Conservation (phyloP, 371 early-diverging fungal species). For the Chytridium lagenaria region DNA sequence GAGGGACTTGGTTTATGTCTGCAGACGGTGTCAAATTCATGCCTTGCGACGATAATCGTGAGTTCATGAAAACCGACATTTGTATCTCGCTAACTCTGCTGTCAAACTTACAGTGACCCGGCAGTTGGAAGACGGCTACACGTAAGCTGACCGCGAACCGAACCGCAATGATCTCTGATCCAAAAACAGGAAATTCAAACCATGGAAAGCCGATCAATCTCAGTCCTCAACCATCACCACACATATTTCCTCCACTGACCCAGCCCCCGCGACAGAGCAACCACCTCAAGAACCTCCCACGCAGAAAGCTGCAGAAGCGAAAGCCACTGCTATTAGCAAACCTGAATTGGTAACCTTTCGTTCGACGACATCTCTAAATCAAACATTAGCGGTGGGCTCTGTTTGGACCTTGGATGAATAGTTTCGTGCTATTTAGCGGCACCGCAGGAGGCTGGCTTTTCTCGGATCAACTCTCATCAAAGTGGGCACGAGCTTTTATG, state of each 20-base stretch:
- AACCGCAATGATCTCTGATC: not conserved
- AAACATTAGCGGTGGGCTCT: conserved; percentile 65
- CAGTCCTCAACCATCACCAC: conserved; percentile 16
- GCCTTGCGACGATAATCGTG: conserved; percentile 77
- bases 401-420: conserved; percentile 77
- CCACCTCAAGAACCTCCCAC: not conserved
- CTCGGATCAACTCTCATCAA: conserved; percentile 65
- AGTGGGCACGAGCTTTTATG: conserved; percentile 75
- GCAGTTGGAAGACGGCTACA: conserved; percentile 84
- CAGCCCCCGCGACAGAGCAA: not conserved
- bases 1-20: conserved; percentile 84
- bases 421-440: conserved; percentile 74
- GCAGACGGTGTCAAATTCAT: conserved; percentile 67
- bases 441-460: conserved; percentile 69
- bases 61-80: not conserved
- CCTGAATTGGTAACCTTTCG: conserved; percentile 25
- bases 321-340: conserved; percentile 24
- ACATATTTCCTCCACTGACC: conserved; percentile 26
- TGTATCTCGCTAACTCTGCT: not conserved
- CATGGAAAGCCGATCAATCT: conserved; percentile 51
- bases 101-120: conserved; percentile 51
- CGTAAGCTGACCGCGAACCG: conserved; percentile 46
- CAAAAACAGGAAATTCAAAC: conserved; percentile 51
- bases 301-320: conserved; percentile 13
- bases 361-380: not conserved